These are phyloP conservation scores for Rosa rugosa DNA, from an alignment of 306 rosid genomes.

Conservation along the genomic window DNA sequence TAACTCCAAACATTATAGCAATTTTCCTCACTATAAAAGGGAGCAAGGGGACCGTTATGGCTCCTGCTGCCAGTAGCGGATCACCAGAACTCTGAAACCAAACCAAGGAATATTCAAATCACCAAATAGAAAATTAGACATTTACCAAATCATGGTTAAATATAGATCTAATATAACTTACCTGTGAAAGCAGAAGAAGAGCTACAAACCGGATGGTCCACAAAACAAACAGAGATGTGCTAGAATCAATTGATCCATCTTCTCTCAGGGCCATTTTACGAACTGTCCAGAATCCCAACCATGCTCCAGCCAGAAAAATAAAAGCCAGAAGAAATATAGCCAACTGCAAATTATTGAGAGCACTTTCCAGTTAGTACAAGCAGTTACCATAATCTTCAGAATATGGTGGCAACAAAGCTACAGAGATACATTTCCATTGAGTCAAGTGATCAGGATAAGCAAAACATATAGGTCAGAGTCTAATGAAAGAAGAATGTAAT, in stretches of 20 bases:
- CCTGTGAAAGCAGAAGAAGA: slow-evolving; percentile 71
- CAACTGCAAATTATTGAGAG: slow-evolving; percentile 51
- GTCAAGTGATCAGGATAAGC: background rate
- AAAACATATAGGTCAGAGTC: background rate
- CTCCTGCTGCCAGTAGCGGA: slow-evolving; percentile 63
- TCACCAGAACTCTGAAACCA: slow-evolving; percentile 78
- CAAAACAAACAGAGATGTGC: slow-evolving; percentile 71
- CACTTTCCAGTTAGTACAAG: slow-evolving; percentile 24
- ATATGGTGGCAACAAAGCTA: slow-evolving; percentile 13
- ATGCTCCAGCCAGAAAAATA: slow-evolving; percentile 75
- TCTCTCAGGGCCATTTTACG: slow-evolving; percentile 74
- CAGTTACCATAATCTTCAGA: slow-evolving; percentile 18
- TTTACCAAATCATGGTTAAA: slow-evolving; percentile 4
- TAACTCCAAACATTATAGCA: background rate
- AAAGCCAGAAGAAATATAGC: slow-evolving; percentile 79
- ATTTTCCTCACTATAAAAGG: slow-evolving; percentile 1
- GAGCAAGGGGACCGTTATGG: slow-evolving; percentile 23
- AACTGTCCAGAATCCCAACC: slow-evolving; percentile 95
- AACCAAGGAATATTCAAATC: slow-evolving; percentile 31
- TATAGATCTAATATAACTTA: slow-evolving; percentile 21
- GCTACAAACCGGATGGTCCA: slow-evolving; percentile 81
- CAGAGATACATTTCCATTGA: background rate
- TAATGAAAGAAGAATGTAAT: slow-evolving; percentile 1
- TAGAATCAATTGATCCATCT: slow-evolving; percentile 78
- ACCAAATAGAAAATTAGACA: slow-evolving; percentile 18